Conservation (phyloP, 257 asterid genomes). For the Solanum peruvianum region DNA sequence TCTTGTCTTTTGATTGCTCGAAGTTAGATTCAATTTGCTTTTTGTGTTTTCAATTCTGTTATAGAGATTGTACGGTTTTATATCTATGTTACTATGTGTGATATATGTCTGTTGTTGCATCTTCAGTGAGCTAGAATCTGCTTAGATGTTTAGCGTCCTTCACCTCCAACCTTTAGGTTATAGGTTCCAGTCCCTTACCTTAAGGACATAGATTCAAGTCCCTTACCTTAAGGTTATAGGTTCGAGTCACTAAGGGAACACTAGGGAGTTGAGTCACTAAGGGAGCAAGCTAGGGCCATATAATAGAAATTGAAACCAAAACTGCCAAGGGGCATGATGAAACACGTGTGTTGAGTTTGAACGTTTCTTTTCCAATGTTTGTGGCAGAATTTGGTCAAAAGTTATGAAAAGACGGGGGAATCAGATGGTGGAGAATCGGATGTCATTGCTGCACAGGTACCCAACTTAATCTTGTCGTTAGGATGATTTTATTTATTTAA, state of each 20-base stretch:
- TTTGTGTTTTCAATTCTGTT: not conserved
- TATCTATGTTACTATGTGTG: not conserved
- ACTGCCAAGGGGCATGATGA: not conserved
- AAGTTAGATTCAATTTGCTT: not conserved
- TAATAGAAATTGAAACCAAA: not conserved
- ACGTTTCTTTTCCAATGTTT: not conserved
- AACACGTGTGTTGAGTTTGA: not conserved
- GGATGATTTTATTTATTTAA: not conserved
- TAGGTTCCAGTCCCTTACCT: not conserved
- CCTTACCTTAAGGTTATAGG: too few relatives aligned
- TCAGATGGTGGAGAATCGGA: slow-evolving; percentile 46
- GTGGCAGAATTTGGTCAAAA: slow-evolving; percentile 45
- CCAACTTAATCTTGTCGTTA: not conserved
- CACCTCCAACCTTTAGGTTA: not conserved
- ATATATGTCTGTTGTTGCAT: not conserved
- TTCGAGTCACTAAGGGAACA: not conserved
- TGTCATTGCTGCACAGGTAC: slow-evolving; percentile 58
- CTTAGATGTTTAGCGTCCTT: not conserved
- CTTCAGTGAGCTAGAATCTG: not conserved
- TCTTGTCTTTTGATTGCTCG: not conserved
- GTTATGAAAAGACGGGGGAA: slow-evolving; percentile 39
- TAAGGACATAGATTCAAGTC: not conserved
- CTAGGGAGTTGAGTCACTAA: not conserved
- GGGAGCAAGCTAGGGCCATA: not conserved
- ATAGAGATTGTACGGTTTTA: too few relatives aligned